Evolutionary conservation across 2,329 filamentous ascomycete species (phyloP).

Genomic region (Karstenula rhodostoma): DNA sequence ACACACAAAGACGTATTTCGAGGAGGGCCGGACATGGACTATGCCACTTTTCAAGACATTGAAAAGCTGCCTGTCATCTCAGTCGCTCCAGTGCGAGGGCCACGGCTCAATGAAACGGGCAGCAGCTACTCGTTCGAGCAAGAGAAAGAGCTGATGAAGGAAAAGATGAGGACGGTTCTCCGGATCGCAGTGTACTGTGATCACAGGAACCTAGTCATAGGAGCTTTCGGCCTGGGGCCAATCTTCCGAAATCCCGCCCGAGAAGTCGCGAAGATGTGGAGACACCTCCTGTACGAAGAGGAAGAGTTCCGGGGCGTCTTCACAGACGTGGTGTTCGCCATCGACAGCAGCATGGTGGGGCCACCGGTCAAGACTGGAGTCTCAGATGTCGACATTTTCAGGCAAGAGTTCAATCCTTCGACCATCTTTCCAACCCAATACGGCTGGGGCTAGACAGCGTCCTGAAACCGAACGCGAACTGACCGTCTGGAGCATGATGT

Average conservation of each 20-base stretch:
- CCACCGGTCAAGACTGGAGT: constrained; percentile 39
- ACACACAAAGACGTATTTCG: constrained; percentile 69
- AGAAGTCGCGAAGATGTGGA: constrained; percentile 56
- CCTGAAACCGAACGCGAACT: constrained; percentile 11
- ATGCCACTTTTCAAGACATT: constrained; percentile 54
- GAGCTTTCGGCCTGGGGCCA: constrained; percentile 55
- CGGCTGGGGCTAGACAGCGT: constrained; percentile 19
- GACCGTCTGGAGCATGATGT: constrained; percentile 22
- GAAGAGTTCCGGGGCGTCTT: constrained; percentile 56
- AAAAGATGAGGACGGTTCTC: constrained; percentile 76
- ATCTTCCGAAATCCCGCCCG: constrained; percentile 55
- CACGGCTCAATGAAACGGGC: constrained; percentile 74
- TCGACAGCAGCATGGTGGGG: constrained; percentile 49
- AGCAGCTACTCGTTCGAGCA: constrained; percentile 74
- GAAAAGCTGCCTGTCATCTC: constrained; percentile 74
- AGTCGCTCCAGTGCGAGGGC: constrained; percentile 74
- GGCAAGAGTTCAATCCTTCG: constrained; percentile 48
- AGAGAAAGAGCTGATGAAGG: constrained; percentile 74
- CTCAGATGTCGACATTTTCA: constrained; percentile 53
- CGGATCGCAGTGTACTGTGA: constrained; percentile 66
- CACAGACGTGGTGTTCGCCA: constrained; percentile 55
- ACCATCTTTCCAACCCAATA: constrained; percentile 49
- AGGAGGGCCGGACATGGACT: constrained; percentile 64
- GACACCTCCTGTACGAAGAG: constrained; percentile 52
- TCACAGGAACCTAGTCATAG: constrained; percentile 52